A percentile compares a stretch with the other conserved stretches of the same genome.
phyloP scores from a whole-genome alignment of 176 grass and related monocot species.

The Otatea glauca region DNA sequence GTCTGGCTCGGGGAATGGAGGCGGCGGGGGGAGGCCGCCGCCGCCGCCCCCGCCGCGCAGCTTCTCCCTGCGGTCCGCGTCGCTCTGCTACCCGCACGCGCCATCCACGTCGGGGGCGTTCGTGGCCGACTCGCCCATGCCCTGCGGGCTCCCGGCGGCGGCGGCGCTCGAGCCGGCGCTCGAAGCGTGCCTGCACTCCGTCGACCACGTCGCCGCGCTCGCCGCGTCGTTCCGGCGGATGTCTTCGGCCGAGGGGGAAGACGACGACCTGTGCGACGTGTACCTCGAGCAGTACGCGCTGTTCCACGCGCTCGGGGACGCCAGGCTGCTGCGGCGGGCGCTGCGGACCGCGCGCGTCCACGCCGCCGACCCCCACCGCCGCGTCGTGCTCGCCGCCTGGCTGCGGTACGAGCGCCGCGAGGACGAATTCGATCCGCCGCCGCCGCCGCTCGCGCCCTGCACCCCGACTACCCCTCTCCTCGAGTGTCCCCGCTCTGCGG shows the following conservation, averaged over 20 bases:
- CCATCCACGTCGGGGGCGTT: conserved; percentile 55
- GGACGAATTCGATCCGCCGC: conserved; percentile 71
- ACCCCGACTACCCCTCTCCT: conserved; percentile 64
- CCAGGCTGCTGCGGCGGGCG: conserved; percentile 67
- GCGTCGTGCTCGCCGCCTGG: conserved; percentile 89
- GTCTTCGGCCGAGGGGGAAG: conserved; percentile 17
- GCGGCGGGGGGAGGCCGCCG: conserved; percentile 36
- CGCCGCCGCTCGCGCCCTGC: conserved; percentile 61
- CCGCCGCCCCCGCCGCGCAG: conserved; percentile 46
- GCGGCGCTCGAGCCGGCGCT: conserved; percentile 73
- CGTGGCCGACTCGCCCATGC: conserved; percentile 60
- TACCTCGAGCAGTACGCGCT: conserved; percentile 88
- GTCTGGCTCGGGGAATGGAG: conserved; percentile 37
- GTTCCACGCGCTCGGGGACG: conserved; percentile 61
- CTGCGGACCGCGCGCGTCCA: conserved; percentile 74
- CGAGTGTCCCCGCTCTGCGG: conserved; percentile 82
- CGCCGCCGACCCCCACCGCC: conserved; percentile 73
- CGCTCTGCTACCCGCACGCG: conserved; percentile 51
- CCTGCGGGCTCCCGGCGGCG: conserved; percentile 70
- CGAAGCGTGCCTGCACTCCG: conserved; percentile 69
- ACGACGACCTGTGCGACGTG: conserved; percentile 71
- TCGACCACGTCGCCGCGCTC: conserved; percentile 73
- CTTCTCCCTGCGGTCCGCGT: conserved; percentile 67
- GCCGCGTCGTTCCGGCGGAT: conserved; percentile 63
- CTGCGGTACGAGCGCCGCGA: conserved; percentile 88